phyloP scores from a whole-genome alignment of 164 flowering plant genomes.

The Nelumbo lutea region DNA sequence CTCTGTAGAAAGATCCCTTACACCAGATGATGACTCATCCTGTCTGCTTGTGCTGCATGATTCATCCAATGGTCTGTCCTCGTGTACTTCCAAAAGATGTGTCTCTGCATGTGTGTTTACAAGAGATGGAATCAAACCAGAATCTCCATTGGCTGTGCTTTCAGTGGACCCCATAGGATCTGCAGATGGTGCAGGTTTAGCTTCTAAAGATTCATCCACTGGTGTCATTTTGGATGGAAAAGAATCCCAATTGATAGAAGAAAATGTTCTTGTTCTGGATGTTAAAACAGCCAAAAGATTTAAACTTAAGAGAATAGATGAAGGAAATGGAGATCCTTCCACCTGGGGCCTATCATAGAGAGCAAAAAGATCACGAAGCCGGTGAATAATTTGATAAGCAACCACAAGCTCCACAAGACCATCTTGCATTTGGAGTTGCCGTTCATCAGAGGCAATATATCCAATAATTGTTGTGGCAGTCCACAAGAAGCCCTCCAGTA shows the following conservation, averaged over 20 bases:
- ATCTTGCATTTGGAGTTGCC: slow-evolving; percentile 76
- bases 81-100: slow-evolving; percentile 36
- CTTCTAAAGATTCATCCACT: slow-evolving; percentile 20
- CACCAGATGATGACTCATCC: slow-evolving; percentile 13
- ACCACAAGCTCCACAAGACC: slow-evolving; percentile 75
- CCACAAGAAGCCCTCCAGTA: slow-evolving; percentile 75
- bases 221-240: slow-evolving; percentile 20
- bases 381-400: slow-evolving; percentile 80
- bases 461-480: slow-evolving; percentile 59
- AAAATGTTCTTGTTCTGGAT: slow-evolving; percentile 37
- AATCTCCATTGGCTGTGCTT: slow-evolving; percentile 23
- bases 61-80: slow-evolving; percentile 38
- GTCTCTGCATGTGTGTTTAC: slow-evolving; percentile 11
- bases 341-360: slow-evolving; percentile 90
- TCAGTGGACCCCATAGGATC: slow-evolving; percentile 23
- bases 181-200: slow-evolving; percentile 19
- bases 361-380: slow-evolving; percentile 86
- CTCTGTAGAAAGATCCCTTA: slow-evolving; percentile 20
- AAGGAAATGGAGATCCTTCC: slow-evolving; percentile 92
- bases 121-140: slow-evolving; percentile 18
- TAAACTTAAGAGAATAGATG: slow-evolving; percentile 72
- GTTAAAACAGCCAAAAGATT: slow-evolving; percentile 65
- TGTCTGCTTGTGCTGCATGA: slow-evolving; percentile 9
- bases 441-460: slow-evolving; percentile 52
- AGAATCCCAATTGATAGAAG: slow-evolving; percentile 62